phyloP scores from a whole-genome alignment of 192 early-diverging fungal genomes.

The Podila verticillata region DNA sequence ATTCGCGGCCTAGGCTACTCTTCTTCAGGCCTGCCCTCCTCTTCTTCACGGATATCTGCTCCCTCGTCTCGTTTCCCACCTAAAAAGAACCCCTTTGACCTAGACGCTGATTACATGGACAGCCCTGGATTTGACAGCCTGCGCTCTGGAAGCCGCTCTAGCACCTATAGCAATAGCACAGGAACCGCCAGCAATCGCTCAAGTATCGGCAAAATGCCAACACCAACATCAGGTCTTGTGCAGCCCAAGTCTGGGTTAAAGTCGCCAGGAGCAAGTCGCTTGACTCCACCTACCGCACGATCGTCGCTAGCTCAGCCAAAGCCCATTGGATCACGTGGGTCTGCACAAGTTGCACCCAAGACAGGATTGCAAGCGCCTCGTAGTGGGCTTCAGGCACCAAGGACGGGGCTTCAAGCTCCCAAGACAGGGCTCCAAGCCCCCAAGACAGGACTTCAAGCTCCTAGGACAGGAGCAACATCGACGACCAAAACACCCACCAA shows the following conservation, averaged over 20 bases:
- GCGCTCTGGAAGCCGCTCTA: not conserved
- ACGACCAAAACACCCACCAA: not conserved
- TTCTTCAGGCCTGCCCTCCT: not conserved
- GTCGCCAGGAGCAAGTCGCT: constrained; percentile 17
- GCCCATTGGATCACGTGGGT: not conserved
- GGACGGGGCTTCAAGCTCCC: constrained; percentile 11
- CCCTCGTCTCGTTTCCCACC: constrained; percentile 18
- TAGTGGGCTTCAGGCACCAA: constrained; percentile 24
- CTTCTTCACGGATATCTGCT: not conserved
- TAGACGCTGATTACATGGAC: constrained; percentile 36
- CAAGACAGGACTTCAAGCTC: constrained; percentile 12
- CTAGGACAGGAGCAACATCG: not conserved
- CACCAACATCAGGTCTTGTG: not conserved
- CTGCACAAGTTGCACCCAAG: constrained; percentile 4
- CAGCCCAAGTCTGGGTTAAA: constrained; percentile 7
- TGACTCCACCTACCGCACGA: constrained; percentile 25
- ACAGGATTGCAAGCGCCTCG: constrained; percentile 11
- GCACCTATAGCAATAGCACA: not conserved
- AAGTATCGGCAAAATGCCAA: constrained; percentile 17
- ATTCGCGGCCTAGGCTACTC: constrained; percentile 18
- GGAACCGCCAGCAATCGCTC: constrained; percentile 6
- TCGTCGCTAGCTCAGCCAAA: constrained; percentile 21
- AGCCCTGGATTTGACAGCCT: constrained; percentile 10
- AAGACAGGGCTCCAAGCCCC: constrained; percentile 24
- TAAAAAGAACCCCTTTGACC: constrained; percentile 35